Evolutionary conservation across 345 rosid genomes (phyloP), one percentile per base, ranked within the genome.

Genomic region (Brassica incana): DNA sequence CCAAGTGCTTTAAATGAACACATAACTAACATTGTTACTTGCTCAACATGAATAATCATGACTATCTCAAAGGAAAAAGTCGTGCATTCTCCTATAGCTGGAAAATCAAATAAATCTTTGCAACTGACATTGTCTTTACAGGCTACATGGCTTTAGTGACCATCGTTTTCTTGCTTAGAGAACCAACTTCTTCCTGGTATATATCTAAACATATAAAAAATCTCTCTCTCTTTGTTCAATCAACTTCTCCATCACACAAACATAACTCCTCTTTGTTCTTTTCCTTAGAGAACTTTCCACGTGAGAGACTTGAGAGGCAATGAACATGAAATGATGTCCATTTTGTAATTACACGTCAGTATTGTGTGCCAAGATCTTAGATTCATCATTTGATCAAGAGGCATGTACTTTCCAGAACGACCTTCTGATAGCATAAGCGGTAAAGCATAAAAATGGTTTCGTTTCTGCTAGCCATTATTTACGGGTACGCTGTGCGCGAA

Each of bases 321-420:
- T 0, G 87, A 77, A 0, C 45, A 85, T 16, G 94, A 92, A 77
- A 84, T 89, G 87, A 95, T 88, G 87, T 88, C 90, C 48, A 97
- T 95, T 76, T 77, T 95, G 60, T 95, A 92, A 79, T 87, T 95
- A 33, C 99, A 95, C 91, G 97, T 95, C 59, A 92, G 99, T 83
- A 95, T 92, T 5, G 93, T 95, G 78, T 91, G 99, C 79, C 97
- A 92, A 83, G 92, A 97, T 27, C 83, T 92, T 40, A 95, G 92
- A 59, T 95, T 95, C 56, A 97, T 95, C 38, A 95, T 97, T 16
- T 78, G 99, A 76, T 92, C 99, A 4, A 88, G 95, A 78, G 84
- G 97, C 89, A 92, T 91, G 95, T 95, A 97, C 38, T 95, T 0
- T 29, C 0, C 63, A 1, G 99, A 92, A 85, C 87, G 97, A 97